Evolutionary conservation across 768 basidiomycete genomes (phyloP).

Genomic region (Tricholoma sp.): DNA sequence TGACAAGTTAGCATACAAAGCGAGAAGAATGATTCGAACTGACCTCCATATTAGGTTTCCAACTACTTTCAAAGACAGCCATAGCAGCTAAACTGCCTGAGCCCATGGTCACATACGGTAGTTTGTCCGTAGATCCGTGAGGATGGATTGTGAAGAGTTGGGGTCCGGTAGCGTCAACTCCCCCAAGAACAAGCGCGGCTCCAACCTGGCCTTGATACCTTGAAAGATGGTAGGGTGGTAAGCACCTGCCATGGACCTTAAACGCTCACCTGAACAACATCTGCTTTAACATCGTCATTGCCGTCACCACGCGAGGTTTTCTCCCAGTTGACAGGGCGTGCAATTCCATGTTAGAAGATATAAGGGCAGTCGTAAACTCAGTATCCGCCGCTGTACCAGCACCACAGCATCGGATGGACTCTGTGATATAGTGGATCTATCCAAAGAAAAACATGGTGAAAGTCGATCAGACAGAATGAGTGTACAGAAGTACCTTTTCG

Average conservation of each 20-base stretch:
- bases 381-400: constrained; percentile 99
- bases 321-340: constrained; percentile 88
- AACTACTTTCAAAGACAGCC: constrained; percentile 92
- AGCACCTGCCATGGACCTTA: background rate
- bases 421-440: constrained; percentile 96
- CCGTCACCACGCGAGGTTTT: constrained; percentile 91
- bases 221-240: background rate
- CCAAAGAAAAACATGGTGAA: background rate
- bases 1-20: background rate
- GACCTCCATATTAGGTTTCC: constrained; percentile 81
- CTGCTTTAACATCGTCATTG: constrained; percentile 99
- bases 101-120: constrained; percentile 99
- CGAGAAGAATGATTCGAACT: constrained; percentile 16
- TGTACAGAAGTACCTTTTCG: constrained; percentile 72
- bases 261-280: constrained; percentile 76
- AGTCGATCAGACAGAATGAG: background rate
- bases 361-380: constrained; percentile 90
- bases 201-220: constrained; percentile 94
- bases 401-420: constrained; percentile 95
- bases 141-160: constrained; percentile 96
- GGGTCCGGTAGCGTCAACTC: constrained; percentile 90
- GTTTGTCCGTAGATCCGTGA: constrained; percentile 96
- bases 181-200: constrained; percentile 93
- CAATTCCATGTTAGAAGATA: constrained; percentile 93
- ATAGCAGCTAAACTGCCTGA: constrained; percentile 95